Percentiles rank a stretch among this genome's conserved stretches.
These are phyloP conservation scores for Dictyostelium intermedium DNA, from an alignment of 78 protist species.

Conservation along the genomic window DNA sequence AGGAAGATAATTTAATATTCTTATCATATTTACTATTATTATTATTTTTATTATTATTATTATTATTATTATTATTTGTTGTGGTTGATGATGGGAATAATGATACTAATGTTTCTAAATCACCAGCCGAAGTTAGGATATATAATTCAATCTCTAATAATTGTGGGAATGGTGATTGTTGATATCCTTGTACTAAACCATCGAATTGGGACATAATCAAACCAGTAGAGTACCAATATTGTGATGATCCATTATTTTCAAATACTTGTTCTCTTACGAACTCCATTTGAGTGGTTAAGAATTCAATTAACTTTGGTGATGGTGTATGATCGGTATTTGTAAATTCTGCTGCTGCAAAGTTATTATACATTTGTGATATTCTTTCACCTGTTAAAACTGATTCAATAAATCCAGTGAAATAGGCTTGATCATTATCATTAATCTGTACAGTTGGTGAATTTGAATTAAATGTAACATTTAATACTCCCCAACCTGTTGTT, in stretches of 20 bases:
- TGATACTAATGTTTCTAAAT: slow-evolving; percentile 10
- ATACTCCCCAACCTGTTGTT: neutral
- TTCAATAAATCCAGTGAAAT: slow-evolving; percentile 32
- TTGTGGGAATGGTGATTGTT: neutral
- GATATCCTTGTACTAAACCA: slow-evolving; percentile 42
- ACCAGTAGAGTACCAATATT: slow-evolving; percentile 21
- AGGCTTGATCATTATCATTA: slow-evolving; percentile 15
- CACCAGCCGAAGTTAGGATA: slow-evolving; percentile 43
- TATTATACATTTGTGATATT: slow-evolving; percentile 33
- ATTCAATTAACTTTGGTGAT: slow-evolving; percentile 1
- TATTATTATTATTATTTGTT: neutral
- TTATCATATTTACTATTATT: neutral
- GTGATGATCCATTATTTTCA: slow-evolving; percentile 3
- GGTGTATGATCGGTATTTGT: slow-evolving; percentile 4
- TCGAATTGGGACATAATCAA: slow-evolving; percentile 55
- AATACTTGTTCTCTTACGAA: slow-evolving; percentile 14
- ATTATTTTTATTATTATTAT: neutral
- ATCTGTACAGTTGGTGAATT: neutral
- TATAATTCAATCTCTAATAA: slow-evolving; percentile 8
- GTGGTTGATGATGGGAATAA: neutral
- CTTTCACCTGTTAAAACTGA: slow-evolving; percentile 18
- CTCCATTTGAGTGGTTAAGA: slow-evolving; percentile 5
- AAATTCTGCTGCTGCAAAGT: slow-evolving; percentile 49
- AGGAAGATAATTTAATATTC: neutral
- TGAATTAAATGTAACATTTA: neutral